Conservation (phyloP, 352 stramenopile species). For the Pythium dissimile region DNA sequence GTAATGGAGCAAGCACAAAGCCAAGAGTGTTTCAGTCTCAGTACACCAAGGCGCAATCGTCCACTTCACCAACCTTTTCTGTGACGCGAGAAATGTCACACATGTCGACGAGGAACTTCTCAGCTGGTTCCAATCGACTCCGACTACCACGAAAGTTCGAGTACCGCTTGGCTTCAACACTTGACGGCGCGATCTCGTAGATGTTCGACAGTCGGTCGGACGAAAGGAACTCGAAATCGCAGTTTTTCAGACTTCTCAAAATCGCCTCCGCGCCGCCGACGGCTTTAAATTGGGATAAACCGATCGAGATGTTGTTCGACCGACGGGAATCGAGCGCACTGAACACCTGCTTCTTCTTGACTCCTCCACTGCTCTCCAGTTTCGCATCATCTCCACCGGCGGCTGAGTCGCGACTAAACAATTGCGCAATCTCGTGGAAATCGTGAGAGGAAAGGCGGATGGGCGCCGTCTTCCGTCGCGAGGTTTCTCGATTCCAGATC, state of each 20-base stretch:
- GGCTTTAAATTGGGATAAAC: conserved; percentile 69
- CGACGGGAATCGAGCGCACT: conserved; percentile 66
- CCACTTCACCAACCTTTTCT: conserved; percentile 46
- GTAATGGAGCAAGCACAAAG: not conserved
- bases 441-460: conserved; percentile 69
- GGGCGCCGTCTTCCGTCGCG: conserved; percentile 57
- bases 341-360: conserved; percentile 35
- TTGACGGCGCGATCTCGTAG: conserved; percentile 64
- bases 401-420: conserved; percentile 41
- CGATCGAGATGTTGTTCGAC: conserved; percentile 82
- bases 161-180: conserved; percentile 69
- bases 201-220: conserved; percentile 53
- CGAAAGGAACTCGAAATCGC: conserved; percentile 64
- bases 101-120: conserved; percentile 74
- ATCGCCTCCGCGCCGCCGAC: conserved; percentile 44
- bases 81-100: conserved; percentile 60
- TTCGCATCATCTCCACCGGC: not conserved
- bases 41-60: not conserved
- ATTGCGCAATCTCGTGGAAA: conserved; percentile 52
- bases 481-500: conserved; percentile 72
- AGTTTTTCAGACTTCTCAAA: conserved; percentile 38
- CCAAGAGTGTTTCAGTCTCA: not conserved
- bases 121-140: conserved; percentile 42
- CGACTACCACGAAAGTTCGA: conserved; percentile 56
- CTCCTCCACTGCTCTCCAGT: conserved; percentile 14